phyloP scores from a whole-genome alignment of 2,329 filamentous ascomycete species.

The Zopfia rhizophila region DNA sequence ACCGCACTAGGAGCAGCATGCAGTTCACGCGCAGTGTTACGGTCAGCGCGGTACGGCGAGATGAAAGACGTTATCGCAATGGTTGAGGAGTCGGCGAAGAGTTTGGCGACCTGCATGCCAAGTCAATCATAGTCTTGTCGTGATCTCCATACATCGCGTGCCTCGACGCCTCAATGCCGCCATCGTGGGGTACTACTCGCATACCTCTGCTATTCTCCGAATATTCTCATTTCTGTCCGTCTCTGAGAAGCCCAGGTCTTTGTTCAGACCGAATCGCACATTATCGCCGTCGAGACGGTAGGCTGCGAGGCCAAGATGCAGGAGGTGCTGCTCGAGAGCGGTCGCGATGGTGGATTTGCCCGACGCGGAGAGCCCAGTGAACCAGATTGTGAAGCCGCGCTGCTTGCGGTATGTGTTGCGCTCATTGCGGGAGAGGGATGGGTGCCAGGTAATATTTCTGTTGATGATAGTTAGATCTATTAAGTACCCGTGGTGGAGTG shows the following conservation, averaged over 20 bases:
- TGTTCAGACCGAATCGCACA: slow-evolving; percentile 97
- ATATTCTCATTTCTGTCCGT: slow-evolving; percentile 98
- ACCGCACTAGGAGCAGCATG: slow-evolving; percentile 69
- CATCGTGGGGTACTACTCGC: slow-evolving; percentile 17
- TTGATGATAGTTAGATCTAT: slow-evolving; percentile 21
- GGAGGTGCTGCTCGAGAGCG: slow-evolving; percentile 94
- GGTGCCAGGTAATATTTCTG: slow-evolving; percentile 93
- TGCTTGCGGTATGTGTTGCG: slow-evolving; percentile 81
- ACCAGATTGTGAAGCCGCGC: slow-evolving; percentile 94
- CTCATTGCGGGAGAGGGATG: slow-evolving; percentile 80
- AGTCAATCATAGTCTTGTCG: slow-evolving; percentile 6
- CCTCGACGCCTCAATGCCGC: slow-evolving; percentile 17
- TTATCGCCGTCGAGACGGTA: slow-evolving; percentile 99
- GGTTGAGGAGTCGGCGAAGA: slow-evolving; percentile 90
- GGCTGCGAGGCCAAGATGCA: slow-evolving; percentile 82
- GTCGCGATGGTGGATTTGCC: slow-evolving; percentile 98
- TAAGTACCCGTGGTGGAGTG: slow-evolving; percentile 28
- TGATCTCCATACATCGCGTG: slow-evolving; percentile 28
- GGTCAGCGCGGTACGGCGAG: slow-evolving; percentile 90
- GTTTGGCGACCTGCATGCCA: slow-evolving; percentile 78
- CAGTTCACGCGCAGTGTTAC: slow-evolving; percentile 81
- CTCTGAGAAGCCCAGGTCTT: slow-evolving; percentile 94
- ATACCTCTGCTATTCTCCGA: slow-evolving; percentile 85
- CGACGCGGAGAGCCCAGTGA: slow-evolving; percentile 94
- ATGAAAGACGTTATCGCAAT: slow-evolving; percentile 97